Evolutionary conservation across 2,329 filamentous ascomycete species (phyloP).

Genomic region (Pseudogymnoascus sp.): DNA sequence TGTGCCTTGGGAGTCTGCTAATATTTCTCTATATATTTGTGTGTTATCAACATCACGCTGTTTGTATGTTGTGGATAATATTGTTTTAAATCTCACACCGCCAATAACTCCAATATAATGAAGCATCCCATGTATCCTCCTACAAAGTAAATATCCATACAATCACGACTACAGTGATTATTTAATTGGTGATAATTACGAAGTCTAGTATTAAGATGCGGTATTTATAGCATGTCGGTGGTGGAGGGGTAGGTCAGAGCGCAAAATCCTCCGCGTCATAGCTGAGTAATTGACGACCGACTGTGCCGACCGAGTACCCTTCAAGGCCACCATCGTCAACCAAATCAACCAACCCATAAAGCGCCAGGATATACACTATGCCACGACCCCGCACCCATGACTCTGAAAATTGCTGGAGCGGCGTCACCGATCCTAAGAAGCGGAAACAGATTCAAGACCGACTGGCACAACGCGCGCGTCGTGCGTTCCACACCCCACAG

Average conservation of each 20-base stretch:
- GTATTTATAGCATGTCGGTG: not conserved
- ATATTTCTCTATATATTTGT: too few species aligned
- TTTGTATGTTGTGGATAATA: too few species aligned
- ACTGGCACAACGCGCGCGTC: constrained; percentile 17
- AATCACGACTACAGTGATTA: not conserved
- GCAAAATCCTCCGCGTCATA: not conserved
- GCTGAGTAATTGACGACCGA: not conserved
- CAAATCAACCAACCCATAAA: not conserved
- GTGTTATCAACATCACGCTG: too few species aligned
- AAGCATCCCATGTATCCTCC: not conserved
- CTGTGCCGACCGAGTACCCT: not conserved
- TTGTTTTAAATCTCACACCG: too few species aligned
- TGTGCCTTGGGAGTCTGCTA: too few species aligned
- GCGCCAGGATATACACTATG: not conserved
- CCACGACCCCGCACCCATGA: not conserved
- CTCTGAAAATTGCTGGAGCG: constrained; percentile 15
- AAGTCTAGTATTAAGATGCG: not conserved
- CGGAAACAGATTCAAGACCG: constrained; percentile 19
- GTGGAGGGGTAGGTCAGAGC: not conserved
- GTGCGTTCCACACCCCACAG: constrained; percentile 11
- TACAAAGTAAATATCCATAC: not conserved
- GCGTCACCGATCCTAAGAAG: constrained; percentile 15
- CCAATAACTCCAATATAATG: not conserved
- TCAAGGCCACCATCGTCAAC: not conserved
- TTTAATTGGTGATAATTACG: not conserved